Conservation (phyloP, 73 alveolate species). For the Strombidium stylifer region DNA sequence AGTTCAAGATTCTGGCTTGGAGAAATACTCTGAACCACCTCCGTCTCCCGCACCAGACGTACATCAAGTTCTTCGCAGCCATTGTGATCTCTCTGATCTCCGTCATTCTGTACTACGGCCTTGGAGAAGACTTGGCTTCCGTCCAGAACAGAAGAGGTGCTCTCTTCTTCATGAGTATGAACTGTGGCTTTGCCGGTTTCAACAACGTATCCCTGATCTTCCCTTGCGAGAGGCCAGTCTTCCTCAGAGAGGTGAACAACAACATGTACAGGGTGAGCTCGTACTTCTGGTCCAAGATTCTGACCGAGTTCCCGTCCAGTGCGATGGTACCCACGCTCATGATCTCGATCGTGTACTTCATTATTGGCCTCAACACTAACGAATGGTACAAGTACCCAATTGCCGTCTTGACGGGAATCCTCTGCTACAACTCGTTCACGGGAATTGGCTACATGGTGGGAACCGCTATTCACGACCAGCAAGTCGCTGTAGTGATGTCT, state of each 20-base stretch:
- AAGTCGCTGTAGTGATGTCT: slow-evolving; percentile 28
- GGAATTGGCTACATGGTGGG: slow-evolving; percentile 24
- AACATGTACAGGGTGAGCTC: slow-evolving; percentile 58
- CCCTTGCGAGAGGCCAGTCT: slow-evolving; percentile 78
- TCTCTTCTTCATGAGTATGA: slow-evolving; percentile 60
- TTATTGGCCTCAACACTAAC: slow-evolving; percentile 25
- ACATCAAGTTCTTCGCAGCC: slow-evolving; percentile 20
- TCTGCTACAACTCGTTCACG: slow-evolving; percentile 15
- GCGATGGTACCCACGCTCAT: slow-evolving; percentile 14
- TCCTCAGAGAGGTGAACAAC: slow-evolving; percentile 58
- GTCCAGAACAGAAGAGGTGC: slow-evolving; percentile 72
- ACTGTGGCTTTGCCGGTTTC: slow-evolving; percentile 36
- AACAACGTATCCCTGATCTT: slow-evolving; percentile 45
- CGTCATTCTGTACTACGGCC: slow-evolving; percentile 23
- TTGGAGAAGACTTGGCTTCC: slow-evolving; percentile 22
- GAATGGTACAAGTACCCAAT: slow-evolving; percentile 24
- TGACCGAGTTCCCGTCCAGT: slow-evolving; percentile 56
- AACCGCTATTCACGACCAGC: slow-evolving; percentile 4
- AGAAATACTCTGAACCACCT: slow-evolving; percentile 28
- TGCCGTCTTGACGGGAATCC: slow-evolving; percentile 2
- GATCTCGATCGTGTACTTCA: slow-evolving; percentile 30
- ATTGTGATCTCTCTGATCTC: slow-evolving; percentile 29
- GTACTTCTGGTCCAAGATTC: slow-evolving; percentile 59
- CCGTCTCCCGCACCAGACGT: slow-evolving; percentile 28
- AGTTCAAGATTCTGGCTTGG: background rate